Evolutionary conservation across 2,329 filamentous ascomycete genomes (phyloP).

Genomic region (Emergomyces orientalis): DNA sequence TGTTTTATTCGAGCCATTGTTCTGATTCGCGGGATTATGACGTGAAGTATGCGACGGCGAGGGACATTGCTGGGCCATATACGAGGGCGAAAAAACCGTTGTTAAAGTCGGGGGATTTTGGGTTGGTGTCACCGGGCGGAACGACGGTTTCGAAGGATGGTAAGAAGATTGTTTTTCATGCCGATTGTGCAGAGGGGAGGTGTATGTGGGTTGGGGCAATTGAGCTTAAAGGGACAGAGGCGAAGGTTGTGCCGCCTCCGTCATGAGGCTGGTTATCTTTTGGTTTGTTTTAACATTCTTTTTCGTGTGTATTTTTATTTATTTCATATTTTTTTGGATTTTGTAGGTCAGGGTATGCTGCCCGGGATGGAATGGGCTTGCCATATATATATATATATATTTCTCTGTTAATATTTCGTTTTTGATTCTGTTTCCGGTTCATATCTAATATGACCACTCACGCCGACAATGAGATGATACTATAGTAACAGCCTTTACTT

Average conservation of each 20-base stretch:
- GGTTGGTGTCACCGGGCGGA: neutral
- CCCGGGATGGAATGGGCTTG: too few species aligned
- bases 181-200: neutral
- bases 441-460: too few species aligned
- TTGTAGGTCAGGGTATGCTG: too few species aligned
- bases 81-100: slow-evolving; percentile 24
- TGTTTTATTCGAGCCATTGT: slow-evolving; percentile 55
- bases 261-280: neutral
- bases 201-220: slow-evolving; percentile 6
- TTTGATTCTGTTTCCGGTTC: too few species aligned
- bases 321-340: too few species aligned
- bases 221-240: neutral
- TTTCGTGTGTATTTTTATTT: neutral
- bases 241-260: neutral
- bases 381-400: too few species aligned
- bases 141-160: slow-evolving; percentile 4
- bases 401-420: too few species aligned
- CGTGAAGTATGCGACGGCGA: slow-evolving; percentile 48
- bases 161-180: slow-evolving; percentile 5
- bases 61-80: slow-evolving; percentile 29
- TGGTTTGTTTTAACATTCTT: neutral
- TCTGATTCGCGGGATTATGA: slow-evolving; percentile 47
- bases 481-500: too few species aligned
- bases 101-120: slow-evolving; percentile 24
- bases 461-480: too few species aligned